Percentiles rank a stretch among this genome's conserved stretches.
Conservation (phyloP, 1,284 basidiomycete genomes). For the Trichosporon asahii region DNA sequence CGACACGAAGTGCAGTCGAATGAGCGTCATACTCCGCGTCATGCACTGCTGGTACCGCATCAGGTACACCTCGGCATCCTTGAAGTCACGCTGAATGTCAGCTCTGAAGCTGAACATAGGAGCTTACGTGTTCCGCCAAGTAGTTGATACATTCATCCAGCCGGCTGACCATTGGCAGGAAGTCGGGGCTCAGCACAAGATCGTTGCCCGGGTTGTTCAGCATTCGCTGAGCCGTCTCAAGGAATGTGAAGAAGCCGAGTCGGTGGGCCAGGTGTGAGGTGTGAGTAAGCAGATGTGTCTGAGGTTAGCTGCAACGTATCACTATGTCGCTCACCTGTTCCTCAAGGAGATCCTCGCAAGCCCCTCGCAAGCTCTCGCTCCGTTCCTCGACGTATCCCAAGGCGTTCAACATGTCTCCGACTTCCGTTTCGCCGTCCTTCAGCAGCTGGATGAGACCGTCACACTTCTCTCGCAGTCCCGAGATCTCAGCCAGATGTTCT, state of each 20-base stretch:
- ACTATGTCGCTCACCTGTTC: slow-evolving; percentile 63
- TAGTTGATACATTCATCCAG: slow-evolving; percentile 89
- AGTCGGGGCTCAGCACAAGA: slow-evolving; percentile 80
- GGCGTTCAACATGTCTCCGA: slow-evolving; percentile 74
- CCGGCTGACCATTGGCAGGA: slow-evolving; percentile 87
- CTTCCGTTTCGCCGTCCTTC: slow-evolving; percentile 65
- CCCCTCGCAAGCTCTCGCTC: slow-evolving; percentile 77
- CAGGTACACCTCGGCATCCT: slow-evolving; percentile 84
- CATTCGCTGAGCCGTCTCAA: slow-evolving; percentile 83
- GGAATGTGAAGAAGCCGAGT: slow-evolving; percentile 84
- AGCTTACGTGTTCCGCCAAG: slow-evolving; percentile 73
- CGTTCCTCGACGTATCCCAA: slow-evolving; percentile 83
- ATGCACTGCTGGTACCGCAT: slow-evolving; percentile 93
- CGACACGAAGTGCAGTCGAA: slow-evolving; percentile 89
- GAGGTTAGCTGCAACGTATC: slow-evolving; percentile 43
- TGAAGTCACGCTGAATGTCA: slow-evolving; percentile 69
- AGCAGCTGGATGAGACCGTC: slow-evolving; percentile 66
- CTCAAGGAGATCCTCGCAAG: slow-evolving; percentile 80
- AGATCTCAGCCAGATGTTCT: slow-evolving; percentile 70
- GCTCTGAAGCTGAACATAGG: background rate
- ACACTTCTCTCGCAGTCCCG: slow-evolving; percentile 69
- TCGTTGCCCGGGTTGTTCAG: slow-evolving; percentile 87
- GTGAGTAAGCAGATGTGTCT: slow-evolving; percentile 65
- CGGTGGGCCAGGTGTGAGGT: slow-evolving; percentile 72
- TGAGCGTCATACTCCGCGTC: slow-evolving; percentile 90